Evolutionary conservation across 441 rosid genomes (phyloP).

Genomic region (Adansonia rubrostipa): DNA sequence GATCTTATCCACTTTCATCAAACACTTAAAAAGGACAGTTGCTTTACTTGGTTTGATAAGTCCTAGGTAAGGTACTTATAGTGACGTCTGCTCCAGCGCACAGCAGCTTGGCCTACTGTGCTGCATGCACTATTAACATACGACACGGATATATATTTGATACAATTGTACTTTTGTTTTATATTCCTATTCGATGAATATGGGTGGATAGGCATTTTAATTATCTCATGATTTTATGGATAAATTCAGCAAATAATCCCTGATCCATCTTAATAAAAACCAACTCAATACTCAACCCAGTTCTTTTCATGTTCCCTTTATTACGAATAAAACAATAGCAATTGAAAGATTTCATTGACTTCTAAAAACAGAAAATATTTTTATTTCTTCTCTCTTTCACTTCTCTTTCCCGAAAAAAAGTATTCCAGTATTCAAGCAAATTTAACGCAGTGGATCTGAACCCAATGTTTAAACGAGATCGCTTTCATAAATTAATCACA

Average conservation of each 20-base stretch:
- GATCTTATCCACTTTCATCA: slow-evolving; percentile 30
- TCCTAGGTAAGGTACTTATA: background rate
- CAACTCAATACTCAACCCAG: background rate
- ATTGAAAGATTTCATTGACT: background rate
- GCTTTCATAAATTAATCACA: background rate
- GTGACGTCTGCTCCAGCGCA: background rate
- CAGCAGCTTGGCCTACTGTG: background rate
- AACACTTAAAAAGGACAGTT: background rate
- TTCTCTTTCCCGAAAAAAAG: background rate
- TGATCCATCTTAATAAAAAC: background rate
- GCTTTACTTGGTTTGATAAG: background rate
- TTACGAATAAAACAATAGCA: too few relatives aligned
- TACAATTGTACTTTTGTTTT: too few relatives aligned
- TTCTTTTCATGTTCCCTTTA: too few relatives aligned
- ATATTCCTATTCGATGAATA: too few relatives aligned
- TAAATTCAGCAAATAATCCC: background rate
- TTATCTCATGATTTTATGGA: background rate
- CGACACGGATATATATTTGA: too few relatives aligned
- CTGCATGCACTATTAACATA: background rate
- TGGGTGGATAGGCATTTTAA: background rate
- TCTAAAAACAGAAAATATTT: background rate
- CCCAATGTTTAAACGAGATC: background rate
- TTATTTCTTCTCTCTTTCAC: background rate
- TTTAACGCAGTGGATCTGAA: background rate
- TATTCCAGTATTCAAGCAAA: background rate